Percentiles rank a stretch among this genome's conserved stretches.
Evolutionary conservation across 2,329 filamentous ascomycete species (phyloP).

Genomic region (Calonectria naviculata): DNA sequence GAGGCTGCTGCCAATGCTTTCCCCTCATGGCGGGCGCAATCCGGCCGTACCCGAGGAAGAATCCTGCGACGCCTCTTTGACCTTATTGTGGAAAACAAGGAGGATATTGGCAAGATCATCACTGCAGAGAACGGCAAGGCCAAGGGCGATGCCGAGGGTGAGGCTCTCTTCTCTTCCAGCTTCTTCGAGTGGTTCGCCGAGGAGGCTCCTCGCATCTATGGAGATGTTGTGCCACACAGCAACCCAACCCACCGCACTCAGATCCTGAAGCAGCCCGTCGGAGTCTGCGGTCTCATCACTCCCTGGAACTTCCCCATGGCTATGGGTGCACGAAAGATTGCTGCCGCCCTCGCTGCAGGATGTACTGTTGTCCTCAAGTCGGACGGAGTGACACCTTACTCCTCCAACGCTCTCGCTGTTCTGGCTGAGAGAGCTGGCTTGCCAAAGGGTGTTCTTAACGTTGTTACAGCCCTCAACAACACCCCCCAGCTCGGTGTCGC

Average conservation of each 20-base stretch:
- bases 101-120: background rate
- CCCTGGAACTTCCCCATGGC: slow-evolving; percentile 68
- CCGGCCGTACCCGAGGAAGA: background rate
- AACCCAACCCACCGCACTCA: background rate
- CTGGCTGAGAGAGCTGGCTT: background rate
- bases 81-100: background rate
- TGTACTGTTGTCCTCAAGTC: slow-evolving; percentile 86
- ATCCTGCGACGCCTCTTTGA: background rate
- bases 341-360: slow-evolving; percentile 72
- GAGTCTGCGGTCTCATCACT: slow-evolving; percentile 45
- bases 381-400: slow-evolving; percentile 82
- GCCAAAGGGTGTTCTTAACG: background rate
- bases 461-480: background rate
- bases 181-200: slow-evolving; percentile 3
- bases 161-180: background rate
- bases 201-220: background rate
- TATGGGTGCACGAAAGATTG: slow-evolving; percentile 59
- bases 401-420: background rate
- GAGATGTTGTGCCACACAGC: slow-evolving; percentile 1
- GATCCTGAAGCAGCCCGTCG: slow-evolving; percentile 38
- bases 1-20: background rate
- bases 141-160: background rate
- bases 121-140: background rate
- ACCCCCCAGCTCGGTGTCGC: background rate
- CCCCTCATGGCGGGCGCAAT: background rate